A percentile compares a stretch with the other conserved stretches of the same genome.
phyloP scores from a whole-genome alignment of 2,329 filamentous ascomycete species.

The Zymoseptoria brevis region DNA sequence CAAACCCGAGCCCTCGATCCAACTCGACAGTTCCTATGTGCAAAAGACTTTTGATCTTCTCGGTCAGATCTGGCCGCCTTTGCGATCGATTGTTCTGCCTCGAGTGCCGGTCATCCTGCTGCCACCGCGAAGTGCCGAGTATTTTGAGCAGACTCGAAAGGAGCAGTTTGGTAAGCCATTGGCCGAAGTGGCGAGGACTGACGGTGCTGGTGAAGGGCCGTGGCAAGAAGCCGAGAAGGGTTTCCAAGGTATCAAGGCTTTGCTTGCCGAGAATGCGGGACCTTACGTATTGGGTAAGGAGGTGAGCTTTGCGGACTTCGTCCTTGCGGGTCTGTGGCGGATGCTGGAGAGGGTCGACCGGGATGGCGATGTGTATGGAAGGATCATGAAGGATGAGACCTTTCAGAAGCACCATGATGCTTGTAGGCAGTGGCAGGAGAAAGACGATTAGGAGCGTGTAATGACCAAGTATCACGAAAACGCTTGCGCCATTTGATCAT shows the following conservation, averaged over 20 bases:
- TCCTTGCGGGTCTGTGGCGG: conserved; percentile 42
- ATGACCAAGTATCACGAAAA: neutral
- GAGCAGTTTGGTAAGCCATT: conserved; percentile 46
- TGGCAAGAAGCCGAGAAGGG: conserved; percentile 42
- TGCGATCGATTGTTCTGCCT: conserved; percentile 41
- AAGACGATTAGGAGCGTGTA: conserved; percentile 24
- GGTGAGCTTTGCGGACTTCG: conserved; percentile 50
- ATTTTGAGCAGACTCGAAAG: conserved; percentile 50
- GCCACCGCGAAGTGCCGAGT: conserved; percentile 42
- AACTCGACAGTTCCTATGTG: conserved; percentile 44
- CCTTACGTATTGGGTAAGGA: conserved; percentile 54
- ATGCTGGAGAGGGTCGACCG: conserved; percentile 31
- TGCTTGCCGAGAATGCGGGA: conserved; percentile 50
- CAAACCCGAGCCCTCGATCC: conserved; percentile 51
- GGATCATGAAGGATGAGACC: conserved; percentile 32
- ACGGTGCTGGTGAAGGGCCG: conserved; percentile 39
- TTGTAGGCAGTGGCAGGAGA: conserved; percentile 34
- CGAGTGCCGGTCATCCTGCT: conserved; percentile 47
- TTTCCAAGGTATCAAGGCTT: conserved; percentile 18
- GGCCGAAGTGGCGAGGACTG: conserved; percentile 37
- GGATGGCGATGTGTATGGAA: conserved; percentile 32
- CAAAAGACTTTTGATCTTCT: conserved; percentile 3
- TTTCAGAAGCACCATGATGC: conserved; percentile 33
- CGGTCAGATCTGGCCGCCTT: conserved; percentile 33
- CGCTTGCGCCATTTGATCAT: too few species aligned